A percentile compares a stretch with the other conserved stretches of the same genome.
Conservation (phyloP, 345 rosid species). For the Physaria fendleri region DNA sequence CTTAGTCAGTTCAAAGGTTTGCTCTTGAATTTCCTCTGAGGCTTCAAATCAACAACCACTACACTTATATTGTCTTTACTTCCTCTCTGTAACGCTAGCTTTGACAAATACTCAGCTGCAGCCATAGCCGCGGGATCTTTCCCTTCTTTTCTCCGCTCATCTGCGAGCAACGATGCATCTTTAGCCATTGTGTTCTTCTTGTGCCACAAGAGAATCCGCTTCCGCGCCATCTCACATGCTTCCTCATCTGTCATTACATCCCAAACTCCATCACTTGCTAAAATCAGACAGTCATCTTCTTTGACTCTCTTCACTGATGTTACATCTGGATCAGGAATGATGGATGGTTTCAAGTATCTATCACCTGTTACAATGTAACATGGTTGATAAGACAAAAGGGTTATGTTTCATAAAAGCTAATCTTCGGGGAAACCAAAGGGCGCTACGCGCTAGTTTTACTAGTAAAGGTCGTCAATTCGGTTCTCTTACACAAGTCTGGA, state of each 20-base stretch:
- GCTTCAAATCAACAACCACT: conserved; percentile 64
- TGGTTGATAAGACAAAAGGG: not conserved
- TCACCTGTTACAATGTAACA: conserved; percentile 45
- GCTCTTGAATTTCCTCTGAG: conserved; percentile 54
- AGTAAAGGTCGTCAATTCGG: too few species aligned
- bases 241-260: conserved; percentile 66
- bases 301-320: conserved; percentile 41
- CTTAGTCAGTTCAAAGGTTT: conserved; percentile 26
- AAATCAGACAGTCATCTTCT: conserved; percentile 67
- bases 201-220: conserved; percentile 62
- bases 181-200: conserved; percentile 42
- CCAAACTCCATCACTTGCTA: conserved; percentile 85
- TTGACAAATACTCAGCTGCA: conserved; percentile 61
- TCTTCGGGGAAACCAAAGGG: not conserved
- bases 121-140: conserved; percentile 60
- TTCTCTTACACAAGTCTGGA: too few species aligned
- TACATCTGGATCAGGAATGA: conserved; percentile 75
- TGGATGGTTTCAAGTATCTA: conserved; percentile 64
- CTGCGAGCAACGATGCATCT: conserved; percentile 10
- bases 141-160: conserved; percentile 32
- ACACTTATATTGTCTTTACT: conserved; percentile 81
- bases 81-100: conserved; percentile 68
- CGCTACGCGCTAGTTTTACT: too few species aligned
- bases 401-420: not conserved
- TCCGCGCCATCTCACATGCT: conserved; percentile 59